Conservation (phyloP, 108 stramenopile species). For the Schizochytrium sp. region DNA sequence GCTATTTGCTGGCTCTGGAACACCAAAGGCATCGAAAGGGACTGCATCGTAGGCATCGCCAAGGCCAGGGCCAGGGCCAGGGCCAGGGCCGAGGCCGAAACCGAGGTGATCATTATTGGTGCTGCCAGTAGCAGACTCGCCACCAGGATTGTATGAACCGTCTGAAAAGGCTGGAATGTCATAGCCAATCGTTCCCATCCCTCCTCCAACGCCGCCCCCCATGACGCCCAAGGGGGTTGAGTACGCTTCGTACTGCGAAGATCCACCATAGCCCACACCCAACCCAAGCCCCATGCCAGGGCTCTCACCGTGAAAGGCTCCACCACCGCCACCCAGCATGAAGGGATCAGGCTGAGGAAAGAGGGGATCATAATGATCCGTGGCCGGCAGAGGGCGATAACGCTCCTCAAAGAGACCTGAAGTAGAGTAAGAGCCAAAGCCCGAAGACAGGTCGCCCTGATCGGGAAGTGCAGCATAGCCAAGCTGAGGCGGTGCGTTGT, state of each 20-base stretch:
- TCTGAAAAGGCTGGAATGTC: background rate
- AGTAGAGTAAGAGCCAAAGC: background rate
- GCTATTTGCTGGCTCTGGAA: no score
- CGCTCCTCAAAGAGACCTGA: background rate
- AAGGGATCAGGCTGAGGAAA: background rate
- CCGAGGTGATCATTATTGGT: no score
- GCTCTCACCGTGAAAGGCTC: background rate
- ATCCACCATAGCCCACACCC: background rate
- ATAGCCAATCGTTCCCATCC: background rate
- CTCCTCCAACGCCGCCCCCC: background rate
- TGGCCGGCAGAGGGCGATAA: background rate
- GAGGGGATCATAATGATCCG: background rate
- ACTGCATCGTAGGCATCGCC: no score
- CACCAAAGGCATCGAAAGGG: no score
- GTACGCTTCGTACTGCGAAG: background rate
- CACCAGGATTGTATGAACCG: no score
- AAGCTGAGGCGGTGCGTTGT: background rate
- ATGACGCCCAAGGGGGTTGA: background rate
- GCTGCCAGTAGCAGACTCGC: no score
- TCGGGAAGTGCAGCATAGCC: background rate
- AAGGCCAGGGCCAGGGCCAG: no score
- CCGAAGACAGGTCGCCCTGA: background rate
- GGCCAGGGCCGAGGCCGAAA: no score
- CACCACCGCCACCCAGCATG: background rate
- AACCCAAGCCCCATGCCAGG: background rate